Evolutionary conservation across 495 filamentous ascomycete genomes (phyloP), one percentile per base, ranked within the genome.

Genomic region (Lepraria neglecta): DNA sequence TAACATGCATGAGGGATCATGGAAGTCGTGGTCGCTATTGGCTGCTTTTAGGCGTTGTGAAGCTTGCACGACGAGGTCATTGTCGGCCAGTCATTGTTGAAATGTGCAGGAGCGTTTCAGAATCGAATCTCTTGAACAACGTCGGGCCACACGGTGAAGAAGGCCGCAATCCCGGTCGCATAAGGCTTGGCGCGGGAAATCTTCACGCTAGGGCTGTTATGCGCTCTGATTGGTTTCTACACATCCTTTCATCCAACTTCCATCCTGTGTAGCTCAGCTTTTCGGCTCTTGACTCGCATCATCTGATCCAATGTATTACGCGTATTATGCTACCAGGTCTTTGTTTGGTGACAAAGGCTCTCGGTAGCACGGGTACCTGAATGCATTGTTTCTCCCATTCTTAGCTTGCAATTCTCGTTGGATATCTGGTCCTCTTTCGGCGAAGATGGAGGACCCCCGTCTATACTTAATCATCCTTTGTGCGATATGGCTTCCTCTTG

Each of bases 101-200:
- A 9, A 11, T 19, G 0, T 24, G n/a, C 35, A 12, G 21, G 30
- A 30, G 15, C 19, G 51, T 54, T 54, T 54, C 51, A 54, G 31
- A 28, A 35, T 5, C 4, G 9, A 35, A 10, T 21, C 3, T 11
- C 35, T 35, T 38, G 10, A 33, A 38, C 6, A 54, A 38, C 7
- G 50, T 38, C n/a, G 50, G 51, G 31, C 51, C 51, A 54, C 6
- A 54, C 6, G 48, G 15, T 54, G 51, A 54, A 54, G 51, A 38
- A 38, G 30, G 17, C 31, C 1, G 6, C 30, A 9, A 3, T 30
- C 51, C 28, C 50, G 30, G 51, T 17, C 31, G 30, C 51, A 54
- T 19, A 19, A 54, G n/a, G 6, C 51, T 54, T 33, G n/a, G 51
- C 51, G 51, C 51, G 15, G 24, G 35, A 38, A 4, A 17, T 54